phyloP scores from a whole-genome alignment of 2,329 filamentous ascomycete genomes.

The Penicillium italicum region DNA sequence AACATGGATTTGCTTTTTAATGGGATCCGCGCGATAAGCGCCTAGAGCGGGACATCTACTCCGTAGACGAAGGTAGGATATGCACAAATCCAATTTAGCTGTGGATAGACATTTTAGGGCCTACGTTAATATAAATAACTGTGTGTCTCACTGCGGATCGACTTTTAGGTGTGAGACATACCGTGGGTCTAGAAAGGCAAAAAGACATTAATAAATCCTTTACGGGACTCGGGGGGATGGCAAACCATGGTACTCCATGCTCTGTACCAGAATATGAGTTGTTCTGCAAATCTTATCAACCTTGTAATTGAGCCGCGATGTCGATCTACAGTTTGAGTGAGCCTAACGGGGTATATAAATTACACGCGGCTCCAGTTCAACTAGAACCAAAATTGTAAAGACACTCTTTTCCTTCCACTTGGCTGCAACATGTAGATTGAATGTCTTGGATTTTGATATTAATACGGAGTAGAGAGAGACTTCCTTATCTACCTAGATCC shows the following conservation, averaged over 20 bases:
- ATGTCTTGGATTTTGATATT: background rate
- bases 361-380: background rate
- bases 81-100: background rate
- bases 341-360: background rate
- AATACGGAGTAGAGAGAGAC: background rate
- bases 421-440: background rate
- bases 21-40: conserved; percentile 6
- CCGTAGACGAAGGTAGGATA: background rate
- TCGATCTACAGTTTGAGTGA: background rate
- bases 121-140: background rate
- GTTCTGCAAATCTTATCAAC: background rate
- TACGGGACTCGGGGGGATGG: background rate
- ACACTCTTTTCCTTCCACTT: background rate
- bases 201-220: background rate
- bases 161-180: background rate
- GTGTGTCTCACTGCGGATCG: background rate
- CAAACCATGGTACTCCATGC: background rate
- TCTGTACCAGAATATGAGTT: background rate
- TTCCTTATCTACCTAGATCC: too few species aligned
- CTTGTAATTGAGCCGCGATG: background rate
- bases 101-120: background rate
- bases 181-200: background rate
- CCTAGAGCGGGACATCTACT: background rate
- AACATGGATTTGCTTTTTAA: background rate
- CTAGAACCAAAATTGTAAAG: background rate